These are phyloP conservation scores for Microcyclospora pomicola DNA, from an alignment of 2,329 filamentous ascomycete genomes.

Conservation along the genomic window DNA sequence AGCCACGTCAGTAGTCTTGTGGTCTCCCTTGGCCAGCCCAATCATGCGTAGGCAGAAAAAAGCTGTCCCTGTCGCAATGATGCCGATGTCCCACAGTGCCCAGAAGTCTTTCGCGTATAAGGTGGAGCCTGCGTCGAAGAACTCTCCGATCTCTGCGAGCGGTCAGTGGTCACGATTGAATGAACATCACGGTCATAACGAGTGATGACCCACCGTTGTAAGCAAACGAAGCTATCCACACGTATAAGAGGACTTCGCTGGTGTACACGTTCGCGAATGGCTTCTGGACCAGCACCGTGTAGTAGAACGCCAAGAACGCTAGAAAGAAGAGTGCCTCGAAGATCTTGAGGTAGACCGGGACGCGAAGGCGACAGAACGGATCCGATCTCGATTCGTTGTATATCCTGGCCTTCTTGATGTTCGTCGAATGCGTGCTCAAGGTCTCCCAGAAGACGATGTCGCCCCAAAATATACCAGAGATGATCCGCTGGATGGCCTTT, in stretches of 20 bases:
- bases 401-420: slow-evolving; percentile 54
- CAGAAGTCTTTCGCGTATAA: slow-evolving; percentile 78
- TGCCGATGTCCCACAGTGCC: slow-evolving; percentile 47
- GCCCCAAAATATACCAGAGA: slow-evolving; percentile 74
- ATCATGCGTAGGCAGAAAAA: slow-evolving; percentile 58
- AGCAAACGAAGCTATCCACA: slow-evolving; percentile 78
- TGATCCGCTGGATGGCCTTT: slow-evolving; percentile 64
- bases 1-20: slow-evolving; percentile 56
- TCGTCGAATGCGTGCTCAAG: slow-evolving; percentile 52
- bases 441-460: slow-evolving; percentile 79
- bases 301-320: slow-evolving; percentile 66
- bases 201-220: slow-evolving; percentile 51
- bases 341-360: slow-evolving; percentile 67
- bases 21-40: slow-evolving; percentile 48
- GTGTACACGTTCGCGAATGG: slow-evolving; percentile 50
- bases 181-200: neutral
- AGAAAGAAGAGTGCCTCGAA: slow-evolving; percentile 75
- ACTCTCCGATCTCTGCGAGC: slow-evolving; percentile 48
- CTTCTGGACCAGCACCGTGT: slow-evolving; percentile 66
- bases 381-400: slow-evolving; percentile 56
- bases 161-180: neutral
- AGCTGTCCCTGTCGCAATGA: slow-evolving; percentile 25
- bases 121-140: slow-evolving; percentile 70
- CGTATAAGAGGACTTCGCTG: slow-evolving; percentile 59
- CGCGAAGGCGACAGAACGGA: slow-evolving; percentile 60